Evolutionary conservation across 768 basidiomycete species (phyloP), one percentile per base, ranked within the genome.

Genomic region (Hygrophorus pudorinus): DNA sequence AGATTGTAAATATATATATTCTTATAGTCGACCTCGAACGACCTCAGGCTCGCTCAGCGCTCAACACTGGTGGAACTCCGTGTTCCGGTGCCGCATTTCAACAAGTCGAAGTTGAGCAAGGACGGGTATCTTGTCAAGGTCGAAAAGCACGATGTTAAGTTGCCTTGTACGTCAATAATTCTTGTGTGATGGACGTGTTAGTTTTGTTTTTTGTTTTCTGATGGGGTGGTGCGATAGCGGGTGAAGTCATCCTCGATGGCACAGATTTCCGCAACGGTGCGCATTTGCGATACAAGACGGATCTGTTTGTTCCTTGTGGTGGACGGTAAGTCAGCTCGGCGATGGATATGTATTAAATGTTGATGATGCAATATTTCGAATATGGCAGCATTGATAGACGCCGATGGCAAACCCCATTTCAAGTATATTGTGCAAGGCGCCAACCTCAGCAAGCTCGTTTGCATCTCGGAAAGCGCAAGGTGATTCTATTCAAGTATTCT

Each of bases 211-310:
- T n/a, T n/a, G n/a, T 8, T 0, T 36, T 39, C 27, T 57, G 24
- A 24, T 24, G 7, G 24, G 24, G 24, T 24, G 24, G 24, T 24
- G 3, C 7, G 24, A 24, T n/a, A 94, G 90, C 87, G 32, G 96
- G 96, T 24, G 96, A 99, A 65, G 62, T 97, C 49, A 73, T 99
- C 14, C 64, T 85, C 12, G 93, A 99, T 57, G 96, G 96, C 2
- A 94, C 90, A 5, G 92, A 96, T 59, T 97, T 97, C 80, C 77
- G 96, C 42, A 99, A 98, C 63, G 75, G 71, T n/a, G 94, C 94
- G 20, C 96, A 99, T 62, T 66, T 99, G 51, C 75, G 94, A 51
- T 96, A 90, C 79, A 97, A 96, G 74, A 85, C 91, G 5, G 96
- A 99, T 58, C 59, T 99, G 41, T 89, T 99, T 53, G 94, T 99